phyloP scores from a whole-genome alignment of 495 filamentous ascomycete genomes.

The Tuber microsphaerosporum region DNA sequence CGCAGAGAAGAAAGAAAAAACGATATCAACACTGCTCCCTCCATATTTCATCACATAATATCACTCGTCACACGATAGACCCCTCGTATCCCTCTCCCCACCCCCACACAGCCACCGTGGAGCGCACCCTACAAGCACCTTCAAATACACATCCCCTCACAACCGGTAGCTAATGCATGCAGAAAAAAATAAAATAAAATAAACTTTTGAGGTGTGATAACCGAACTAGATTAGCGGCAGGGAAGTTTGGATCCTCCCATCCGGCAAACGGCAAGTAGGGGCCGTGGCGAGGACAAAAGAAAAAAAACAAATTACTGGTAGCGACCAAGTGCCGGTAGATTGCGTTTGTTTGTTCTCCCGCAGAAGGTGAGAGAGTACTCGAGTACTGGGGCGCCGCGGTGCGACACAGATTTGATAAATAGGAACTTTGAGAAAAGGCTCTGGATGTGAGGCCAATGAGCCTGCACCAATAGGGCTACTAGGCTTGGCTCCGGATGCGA shows the following conservation, averaged over 20 bases:
- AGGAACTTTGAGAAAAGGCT: no score
- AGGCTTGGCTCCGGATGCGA: no score
- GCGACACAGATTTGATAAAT: no score
- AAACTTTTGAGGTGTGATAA: background rate
- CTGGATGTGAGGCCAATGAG: no score
- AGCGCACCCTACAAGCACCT: background rate
- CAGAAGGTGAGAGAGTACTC: no score
- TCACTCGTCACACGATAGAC: background rate
- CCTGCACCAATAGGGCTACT: no score
- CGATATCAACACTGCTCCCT: background rate
- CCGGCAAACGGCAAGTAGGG: background rate
- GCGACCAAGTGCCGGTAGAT: background rate
- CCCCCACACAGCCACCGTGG: background rate
- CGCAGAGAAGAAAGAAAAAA: background rate
- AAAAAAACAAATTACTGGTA: background rate
- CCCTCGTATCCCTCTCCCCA: background rate
- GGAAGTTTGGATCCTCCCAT: background rate
- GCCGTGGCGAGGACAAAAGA: background rate
- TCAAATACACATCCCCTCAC: background rate
- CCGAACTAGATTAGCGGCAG: background rate
- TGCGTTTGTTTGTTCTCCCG: background rate
- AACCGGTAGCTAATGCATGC: background rate
- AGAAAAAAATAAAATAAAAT: background rate
- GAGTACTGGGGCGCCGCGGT: no score
- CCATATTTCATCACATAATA: background rate